Evolutionary conservation across 805 yeast species (phyloP).

Genomic region (Ogataea pini): DNA sequence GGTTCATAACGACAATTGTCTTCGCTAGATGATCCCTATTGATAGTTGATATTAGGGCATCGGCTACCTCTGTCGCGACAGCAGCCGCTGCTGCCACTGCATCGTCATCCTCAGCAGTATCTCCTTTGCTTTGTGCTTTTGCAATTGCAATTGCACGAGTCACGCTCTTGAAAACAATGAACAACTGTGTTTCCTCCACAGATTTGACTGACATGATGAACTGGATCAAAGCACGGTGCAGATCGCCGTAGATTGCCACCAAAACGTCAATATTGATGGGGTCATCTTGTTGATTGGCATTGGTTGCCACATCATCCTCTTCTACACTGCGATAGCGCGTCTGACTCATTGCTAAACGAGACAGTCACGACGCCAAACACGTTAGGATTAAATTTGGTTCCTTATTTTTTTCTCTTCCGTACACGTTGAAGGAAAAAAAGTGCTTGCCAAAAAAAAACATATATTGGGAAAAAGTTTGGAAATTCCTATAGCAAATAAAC

Average conservation of each 20-base stretch:
- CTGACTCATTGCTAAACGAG: neutral
- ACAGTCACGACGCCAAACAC: too few species aligned
- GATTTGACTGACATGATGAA: slow-evolving; percentile 16
- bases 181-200: slow-evolving; percentile 13
- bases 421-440: too few species aligned
- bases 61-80: neutral
- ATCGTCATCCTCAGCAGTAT: neutral
- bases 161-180: slow-evolving; percentile 13
- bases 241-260: slow-evolving; percentile 12
- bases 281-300: too few species aligned
- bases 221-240: slow-evolving; percentile 21
- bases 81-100: neutral
- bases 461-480: neutral
- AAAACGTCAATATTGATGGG: neutral
- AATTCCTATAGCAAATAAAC: neutral
- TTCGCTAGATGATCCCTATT: slow-evolving; percentile 12
- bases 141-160: neutral
- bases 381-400: too few species aligned
- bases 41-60: neutral
- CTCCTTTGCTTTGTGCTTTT: neutral
- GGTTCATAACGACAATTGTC: slow-evolving; percentile 28
- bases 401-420: too few species aligned
- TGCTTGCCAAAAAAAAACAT: too few species aligned
- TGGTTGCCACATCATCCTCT: neutral
- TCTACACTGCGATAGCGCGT: neutral